A percentile compares a stretch with the other conserved stretches of the same genome.
These are phyloP conservation scores for Umbelopsis isabellina DNA, from an alignment of 192 early-diverging fungal genomes.

Conservation along the genomic window DNA sequence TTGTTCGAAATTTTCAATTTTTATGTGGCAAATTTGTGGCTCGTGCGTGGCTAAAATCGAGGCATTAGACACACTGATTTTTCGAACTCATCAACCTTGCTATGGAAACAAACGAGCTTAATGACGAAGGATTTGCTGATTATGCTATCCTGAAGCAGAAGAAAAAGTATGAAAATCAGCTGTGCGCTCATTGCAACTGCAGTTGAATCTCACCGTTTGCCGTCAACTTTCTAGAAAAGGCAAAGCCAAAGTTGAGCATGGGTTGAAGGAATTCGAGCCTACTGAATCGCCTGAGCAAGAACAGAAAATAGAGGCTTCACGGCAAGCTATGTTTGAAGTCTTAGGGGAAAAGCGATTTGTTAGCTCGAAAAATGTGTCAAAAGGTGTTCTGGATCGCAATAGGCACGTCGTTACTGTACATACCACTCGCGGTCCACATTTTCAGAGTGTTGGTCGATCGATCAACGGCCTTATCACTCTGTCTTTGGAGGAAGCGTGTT, in stretches of 20 bases:
- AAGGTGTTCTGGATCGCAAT: background rate
- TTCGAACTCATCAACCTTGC: background rate
- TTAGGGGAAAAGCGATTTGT: background rate
- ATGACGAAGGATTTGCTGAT: slow-evolving; percentile 16
- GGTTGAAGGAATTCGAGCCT: slow-evolving; percentile 4
- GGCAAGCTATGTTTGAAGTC: slow-evolving; percentile 3
- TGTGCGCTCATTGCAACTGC: too few relatives aligned
- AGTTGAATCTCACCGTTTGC: background rate
- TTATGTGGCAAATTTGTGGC: background rate
- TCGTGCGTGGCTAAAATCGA: slow-evolving; percentile 15
- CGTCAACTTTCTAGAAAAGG: background rate
- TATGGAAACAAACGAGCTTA: background rate
- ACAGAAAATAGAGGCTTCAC: slow-evolving; percentile 1
- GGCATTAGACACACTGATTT: background rate
- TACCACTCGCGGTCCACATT: slow-evolving; percentile 1
- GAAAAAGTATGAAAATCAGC: background rate
- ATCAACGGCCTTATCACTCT: slow-evolving; percentile 1
- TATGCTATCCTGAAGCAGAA: background rate
- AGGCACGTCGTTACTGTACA: background rate
- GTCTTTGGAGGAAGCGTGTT: slow-evolving; percentile 15
- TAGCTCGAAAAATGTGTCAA: background rate
- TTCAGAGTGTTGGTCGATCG: slow-evolving; percentile 13
- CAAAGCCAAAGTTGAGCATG: background rate
- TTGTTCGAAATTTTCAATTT: background rate
- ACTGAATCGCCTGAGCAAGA: background rate